These are phyloP conservation scores for Maudiozyma saulgeensis DNA, from an alignment of 805 yeast genomes.

Conservation along the genomic window DNA sequence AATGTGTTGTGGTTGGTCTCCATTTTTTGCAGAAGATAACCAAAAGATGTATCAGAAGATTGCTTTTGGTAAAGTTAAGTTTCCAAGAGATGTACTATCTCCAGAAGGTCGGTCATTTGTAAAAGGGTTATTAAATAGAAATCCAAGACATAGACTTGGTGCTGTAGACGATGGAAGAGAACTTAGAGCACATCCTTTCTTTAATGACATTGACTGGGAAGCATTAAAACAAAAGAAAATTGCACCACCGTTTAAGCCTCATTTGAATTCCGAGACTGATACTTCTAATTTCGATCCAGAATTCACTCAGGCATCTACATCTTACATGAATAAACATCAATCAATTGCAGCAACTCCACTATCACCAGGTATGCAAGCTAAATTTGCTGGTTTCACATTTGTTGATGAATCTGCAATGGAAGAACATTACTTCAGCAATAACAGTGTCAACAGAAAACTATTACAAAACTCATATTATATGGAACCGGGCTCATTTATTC, in stretches of 20 bases:
- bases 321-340: slow-evolving; percentile 57
- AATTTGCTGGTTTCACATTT: slow-evolving; percentile 92
- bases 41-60: slow-evolving; percentile 99
- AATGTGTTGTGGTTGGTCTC: slow-evolving; percentile 99
- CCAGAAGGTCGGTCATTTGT: slow-evolving; percentile 93
- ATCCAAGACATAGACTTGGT: slow-evolving; percentile 91
- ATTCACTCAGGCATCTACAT: slow-evolving; percentile 85
- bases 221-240: slow-evolving; percentile 65
- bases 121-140: slow-evolving; percentile 87
- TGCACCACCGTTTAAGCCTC: slow-evolving; percentile 97
- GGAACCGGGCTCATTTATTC: slow-evolving; percentile 64
- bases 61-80: slow-evolving; percentile 95
- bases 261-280: slow-evolving; percentile 80
- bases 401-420: slow-evolving; percentile 91
- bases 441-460: slow-evolving; percentile 27
- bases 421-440: slow-evolving; percentile 52
- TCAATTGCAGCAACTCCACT: slow-evolving; percentile 52
- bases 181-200: slow-evolving; percentile 84
- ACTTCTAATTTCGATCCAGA: slow-evolving; percentile 97
- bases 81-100: slow-evolving; percentile 90
- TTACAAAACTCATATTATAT: slow-evolving; percentile 31
- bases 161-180: slow-evolving; percentile 88
- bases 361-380: slow-evolving; percentile 91
- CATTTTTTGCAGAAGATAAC: slow-evolving; percentile 94
- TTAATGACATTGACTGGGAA: slow-evolving; percentile 86